phyloP scores from a whole-genome alignment of 805 yeast species.

The Starmera caribaea region DNA sequence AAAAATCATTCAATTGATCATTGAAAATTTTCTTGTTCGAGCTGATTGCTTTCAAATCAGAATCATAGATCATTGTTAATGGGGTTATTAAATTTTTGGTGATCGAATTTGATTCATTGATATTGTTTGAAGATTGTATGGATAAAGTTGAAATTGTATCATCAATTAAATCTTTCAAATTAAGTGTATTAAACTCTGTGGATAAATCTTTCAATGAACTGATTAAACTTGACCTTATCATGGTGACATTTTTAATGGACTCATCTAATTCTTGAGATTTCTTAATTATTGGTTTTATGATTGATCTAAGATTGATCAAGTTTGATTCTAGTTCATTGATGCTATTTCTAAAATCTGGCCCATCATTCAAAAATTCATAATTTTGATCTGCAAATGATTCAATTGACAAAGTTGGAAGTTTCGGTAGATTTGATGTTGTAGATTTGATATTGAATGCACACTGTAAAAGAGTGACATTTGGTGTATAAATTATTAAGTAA shows the following conservation, averaged over 20 bases:
- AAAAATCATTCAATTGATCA: conserved; percentile 6
- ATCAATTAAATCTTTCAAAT: conserved; percentile 6
- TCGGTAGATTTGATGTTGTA: too few relatives aligned
- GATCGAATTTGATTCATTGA: conserved; percentile 10
- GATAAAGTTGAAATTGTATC: conserved; percentile 9
- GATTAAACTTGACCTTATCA: conserved; percentile 10
- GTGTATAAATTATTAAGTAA: background rate
- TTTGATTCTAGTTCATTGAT: conserved; percentile 5
- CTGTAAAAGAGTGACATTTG: too few relatives aligned
- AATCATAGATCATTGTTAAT: conserved; percentile 8
- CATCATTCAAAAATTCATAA: conserved; percentile 4
- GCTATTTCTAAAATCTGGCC: conserved; percentile 4
- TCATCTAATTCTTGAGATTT: conserved; percentile 13
- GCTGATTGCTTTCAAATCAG: conserved; percentile 10
- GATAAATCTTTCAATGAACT: conserved; percentile 9
- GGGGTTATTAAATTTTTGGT: conserved; percentile 10
- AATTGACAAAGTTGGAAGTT: background rate
- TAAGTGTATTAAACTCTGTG: conserved; percentile 2
- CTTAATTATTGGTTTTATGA: conserved; percentile 9
- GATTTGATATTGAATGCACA: too few relatives aligned
- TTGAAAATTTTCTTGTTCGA: conserved; percentile 6
- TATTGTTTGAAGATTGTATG: conserved; percentile 11
- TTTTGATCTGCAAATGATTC: conserved; percentile 3
- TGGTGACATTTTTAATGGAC: conserved; percentile 10
- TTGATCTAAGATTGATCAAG: conserved; percentile 2